Percentiles rank a stretch among this genome's conserved stretches.
Evolutionary conservation across 768 basidiomycete genomes (phyloP).

Genomic region (Mycena olivaceomarginata): DNA sequence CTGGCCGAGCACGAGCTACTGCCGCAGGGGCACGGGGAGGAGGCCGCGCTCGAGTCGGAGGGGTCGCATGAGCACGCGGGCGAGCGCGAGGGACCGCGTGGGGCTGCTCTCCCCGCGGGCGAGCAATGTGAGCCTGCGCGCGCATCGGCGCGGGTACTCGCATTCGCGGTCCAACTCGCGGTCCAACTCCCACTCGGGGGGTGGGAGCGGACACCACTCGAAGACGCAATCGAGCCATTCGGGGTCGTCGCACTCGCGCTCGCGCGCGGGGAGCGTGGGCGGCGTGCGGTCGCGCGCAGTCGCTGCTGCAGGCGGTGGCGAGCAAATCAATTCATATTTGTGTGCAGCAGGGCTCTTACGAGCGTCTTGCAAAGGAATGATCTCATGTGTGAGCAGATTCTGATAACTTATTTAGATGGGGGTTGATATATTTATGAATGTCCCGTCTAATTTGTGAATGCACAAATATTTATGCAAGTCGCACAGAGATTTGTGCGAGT

Average conservation of each 20-base stretch:
- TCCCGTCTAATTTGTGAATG: too few relatives aligned
- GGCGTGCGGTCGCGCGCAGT: conserved; percentile 81
- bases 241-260: conserved; percentile 62
- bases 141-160: conserved; percentile 56
- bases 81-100: conserved; percentile 78
- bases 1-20: conserved; percentile 28
- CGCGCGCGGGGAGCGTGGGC: conserved; percentile 59
- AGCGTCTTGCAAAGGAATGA: too few relatives aligned
- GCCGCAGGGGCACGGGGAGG: not conserved
- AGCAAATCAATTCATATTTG: too few relatives aligned
- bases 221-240: conserved; percentile 55
- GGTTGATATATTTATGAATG: too few relatives aligned
- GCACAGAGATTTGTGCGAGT: too few relatives aligned
- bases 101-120: conserved; percentile 70
- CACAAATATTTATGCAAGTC: too few relatives aligned
- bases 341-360: too few relatives aligned
- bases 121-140: conserved; percentile 55
- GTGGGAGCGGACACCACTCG: conserved; percentile 27
- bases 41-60: conserved; percentile 64
- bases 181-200: conserved; percentile 47
- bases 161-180: conserved; percentile 51
- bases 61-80: conserved; percentile 77
- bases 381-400: too few relatives aligned
- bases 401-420: too few relatives aligned
- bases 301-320: conserved; percentile 80